Conservation (phyloP, 768 basidiomycete genomes). For the Mycena indigotica region DNA sequence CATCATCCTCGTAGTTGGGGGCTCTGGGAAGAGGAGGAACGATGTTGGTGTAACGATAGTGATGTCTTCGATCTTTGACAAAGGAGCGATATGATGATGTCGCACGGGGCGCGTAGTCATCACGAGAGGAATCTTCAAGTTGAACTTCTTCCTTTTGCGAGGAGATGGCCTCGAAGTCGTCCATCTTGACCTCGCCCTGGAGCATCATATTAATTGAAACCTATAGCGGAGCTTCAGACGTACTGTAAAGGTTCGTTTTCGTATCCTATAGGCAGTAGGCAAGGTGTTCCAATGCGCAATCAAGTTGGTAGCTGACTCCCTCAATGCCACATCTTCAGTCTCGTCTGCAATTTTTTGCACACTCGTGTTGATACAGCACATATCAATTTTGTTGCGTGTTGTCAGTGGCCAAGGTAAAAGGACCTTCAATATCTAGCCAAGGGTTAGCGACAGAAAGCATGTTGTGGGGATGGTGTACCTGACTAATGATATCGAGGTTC, state of each 20-base stretch:
- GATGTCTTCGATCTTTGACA: no score
- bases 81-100: no score
- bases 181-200: neutral
- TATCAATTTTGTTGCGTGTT: conserved; percentile 89
- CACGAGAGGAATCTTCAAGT: no score
- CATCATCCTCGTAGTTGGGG: no score
- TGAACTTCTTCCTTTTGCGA: no score
- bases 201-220: no score
- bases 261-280: conserved; percentile 83
- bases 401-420: conserved; percentile 81
- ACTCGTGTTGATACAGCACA: conserved; percentile 63
- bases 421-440: conserved; percentile 60
- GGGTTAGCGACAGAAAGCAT: neutral
- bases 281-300: conserved; percentile 80
- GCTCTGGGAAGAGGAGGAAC: no score
- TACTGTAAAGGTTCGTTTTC: conserved; percentile 52
- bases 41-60: no score
- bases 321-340: conserved; percentile 50
- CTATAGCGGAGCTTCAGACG: no score
- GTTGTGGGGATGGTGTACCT: conserved; percentile 50
- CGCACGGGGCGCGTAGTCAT: no score
- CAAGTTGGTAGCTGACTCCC: conserved; percentile 64
- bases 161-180: no score
- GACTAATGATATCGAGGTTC: conserved; percentile 64
- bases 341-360: conserved; percentile 53